Percentiles rank a stretch among this genome's conserved stretches.
These are phyloP conservation scores for Mollisiaceae sp. DNA, from an alignment of 2,329 filamentous ascomycete species.

Conservation along the genomic window DNA sequence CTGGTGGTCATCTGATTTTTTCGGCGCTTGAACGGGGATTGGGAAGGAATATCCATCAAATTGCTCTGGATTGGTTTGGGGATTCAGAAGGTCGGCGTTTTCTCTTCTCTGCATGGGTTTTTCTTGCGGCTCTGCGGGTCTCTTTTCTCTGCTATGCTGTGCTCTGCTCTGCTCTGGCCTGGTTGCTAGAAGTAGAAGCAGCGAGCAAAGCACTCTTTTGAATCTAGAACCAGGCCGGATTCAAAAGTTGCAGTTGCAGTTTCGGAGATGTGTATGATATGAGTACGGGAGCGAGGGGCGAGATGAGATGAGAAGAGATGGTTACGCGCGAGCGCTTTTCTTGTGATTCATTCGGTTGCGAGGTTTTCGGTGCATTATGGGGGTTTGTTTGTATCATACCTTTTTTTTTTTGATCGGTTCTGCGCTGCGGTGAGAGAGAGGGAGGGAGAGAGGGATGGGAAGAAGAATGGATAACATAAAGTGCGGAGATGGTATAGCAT, in stretches of 20 bases:
- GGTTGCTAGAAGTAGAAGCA: neutral
- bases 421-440: neutral
- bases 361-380: neutral
- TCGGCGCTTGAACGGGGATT: neutral
- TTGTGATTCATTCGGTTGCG: neutral
- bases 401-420: neutral
- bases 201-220: no score
- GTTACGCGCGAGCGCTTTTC: constrained; percentile 1
- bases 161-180: neutral
- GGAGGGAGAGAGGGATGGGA: neutral
- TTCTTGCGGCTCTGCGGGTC: neutral
- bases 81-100: neutral
- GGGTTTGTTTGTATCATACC: constrained; percentile 1
- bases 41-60: neutral
- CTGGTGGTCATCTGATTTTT: neutral
- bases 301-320: neutral
- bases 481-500: no score
- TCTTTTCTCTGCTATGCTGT: neutral
- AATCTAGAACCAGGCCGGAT: neutral
- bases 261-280: neutral
- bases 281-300: neutral
- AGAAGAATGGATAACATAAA: neutral
- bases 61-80: no score
- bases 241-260: neutral
- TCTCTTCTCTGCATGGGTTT: neutral